A percentile compares a stretch with the other conserved stretches of the same genome.
Conservation (phyloP, 495 filamentous ascomycete genomes). For the Glutinoglossum americanum region DNA sequence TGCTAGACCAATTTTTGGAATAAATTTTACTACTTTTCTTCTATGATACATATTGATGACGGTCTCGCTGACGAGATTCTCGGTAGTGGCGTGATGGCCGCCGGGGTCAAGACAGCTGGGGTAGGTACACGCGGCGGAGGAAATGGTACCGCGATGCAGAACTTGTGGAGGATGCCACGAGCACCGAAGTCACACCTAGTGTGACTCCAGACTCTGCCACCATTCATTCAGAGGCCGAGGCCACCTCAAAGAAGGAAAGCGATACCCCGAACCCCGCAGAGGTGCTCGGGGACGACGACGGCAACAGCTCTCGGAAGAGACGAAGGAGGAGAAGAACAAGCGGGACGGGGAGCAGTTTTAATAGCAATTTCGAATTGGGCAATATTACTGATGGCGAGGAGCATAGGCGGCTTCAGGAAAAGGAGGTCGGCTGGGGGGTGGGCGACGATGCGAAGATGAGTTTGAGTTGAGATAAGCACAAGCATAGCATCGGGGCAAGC, state of each 20-base stretch:
- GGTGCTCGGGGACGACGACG: background rate
- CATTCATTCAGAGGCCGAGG: conserved; percentile 5
- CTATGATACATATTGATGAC: background rate
- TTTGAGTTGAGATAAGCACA: conserved; percentile 7
- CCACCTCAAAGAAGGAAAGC: conserved; percentile 2
- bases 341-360: background rate
- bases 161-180: conserved; percentile 49
- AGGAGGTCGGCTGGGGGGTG: conserved; percentile 15
- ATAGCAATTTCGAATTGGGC: conserved; percentile 2
- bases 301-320: conserved; percentile 9
- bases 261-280: background rate
- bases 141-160: conserved; percentile 97
- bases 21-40: background rate
- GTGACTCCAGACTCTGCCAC: conserved; percentile 15
- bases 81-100: conserved; percentile 77
- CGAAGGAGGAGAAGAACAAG: conserved; percentile 11
- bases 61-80: background rate
- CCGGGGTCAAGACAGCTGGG: conserved; percentile 76
- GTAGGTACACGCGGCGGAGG: conserved; percentile 73
- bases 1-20: background rate
- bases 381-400: conserved; percentile 10
- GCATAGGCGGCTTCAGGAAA: conserved; percentile 8
- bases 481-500: background rate
- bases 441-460: conserved; percentile 22
- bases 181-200: conserved; percentile 20